Conservation (phyloP, 163 green algal genomes). For the Volvox carteri region DNA sequence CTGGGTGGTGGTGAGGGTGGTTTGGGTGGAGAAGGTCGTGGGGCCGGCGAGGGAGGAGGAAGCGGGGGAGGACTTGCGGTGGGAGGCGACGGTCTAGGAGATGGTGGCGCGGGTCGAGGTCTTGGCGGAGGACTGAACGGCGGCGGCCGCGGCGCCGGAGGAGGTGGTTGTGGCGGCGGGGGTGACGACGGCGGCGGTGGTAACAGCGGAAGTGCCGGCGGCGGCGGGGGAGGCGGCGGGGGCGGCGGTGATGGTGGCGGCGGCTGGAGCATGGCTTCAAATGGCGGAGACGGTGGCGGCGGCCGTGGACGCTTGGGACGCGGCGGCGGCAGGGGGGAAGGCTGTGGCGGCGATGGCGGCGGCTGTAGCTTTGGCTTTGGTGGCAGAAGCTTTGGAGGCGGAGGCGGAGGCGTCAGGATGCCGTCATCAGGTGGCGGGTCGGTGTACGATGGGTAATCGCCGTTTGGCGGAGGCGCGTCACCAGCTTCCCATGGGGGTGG, state of each 20-base stretch:
- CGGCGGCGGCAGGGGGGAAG: background rate
- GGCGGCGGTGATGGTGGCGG: background rate
- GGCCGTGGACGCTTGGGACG: background rate
- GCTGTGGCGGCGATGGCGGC: background rate
- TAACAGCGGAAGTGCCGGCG: background rate
- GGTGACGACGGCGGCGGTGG: background rate
- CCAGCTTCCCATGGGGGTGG: too few species aligned
- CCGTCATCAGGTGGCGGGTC: background rate
- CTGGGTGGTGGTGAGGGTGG: background rate
- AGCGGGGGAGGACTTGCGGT: background rate
- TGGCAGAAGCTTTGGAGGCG: background rate
- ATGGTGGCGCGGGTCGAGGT: background rate
- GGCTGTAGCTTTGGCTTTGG: background rate
- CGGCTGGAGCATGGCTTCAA: background rate
- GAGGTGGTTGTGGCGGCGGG: background rate
- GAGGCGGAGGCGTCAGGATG: background rate
- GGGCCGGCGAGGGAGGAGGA: background rate
- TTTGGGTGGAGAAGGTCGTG: background rate
- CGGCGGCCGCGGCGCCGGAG: background rate
- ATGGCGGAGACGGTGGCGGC: background rate
- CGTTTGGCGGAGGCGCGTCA: background rate
- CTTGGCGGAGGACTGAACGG: background rate
- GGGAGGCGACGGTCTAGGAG: background rate
- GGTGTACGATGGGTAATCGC: background rate
- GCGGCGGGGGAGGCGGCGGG: background rate